These are phyloP conservation scores for Irpex lacteus DNA, from an alignment of 1,284 basidiomycete genomes.

Conservation along the genomic window DNA sequence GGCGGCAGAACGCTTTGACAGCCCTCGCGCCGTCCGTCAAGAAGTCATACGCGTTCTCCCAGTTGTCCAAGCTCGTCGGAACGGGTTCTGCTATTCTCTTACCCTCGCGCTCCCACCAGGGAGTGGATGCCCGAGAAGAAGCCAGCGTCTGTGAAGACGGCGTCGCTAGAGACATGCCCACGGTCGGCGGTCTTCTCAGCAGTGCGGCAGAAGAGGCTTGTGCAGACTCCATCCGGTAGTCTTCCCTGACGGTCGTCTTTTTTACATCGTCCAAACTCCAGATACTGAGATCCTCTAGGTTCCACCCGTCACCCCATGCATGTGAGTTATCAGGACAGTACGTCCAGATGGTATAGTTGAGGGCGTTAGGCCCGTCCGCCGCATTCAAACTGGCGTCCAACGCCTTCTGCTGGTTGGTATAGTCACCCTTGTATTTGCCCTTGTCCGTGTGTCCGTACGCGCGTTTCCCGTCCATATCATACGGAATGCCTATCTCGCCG, in stretches of 20 bases:
- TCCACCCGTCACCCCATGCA: constrained; percentile 95
- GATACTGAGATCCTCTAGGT: constrained; percentile 91
- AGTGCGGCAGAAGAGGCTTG: constrained; percentile 32
- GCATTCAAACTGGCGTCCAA: constrained; percentile 92
- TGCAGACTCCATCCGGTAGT: constrained; percentile 24
- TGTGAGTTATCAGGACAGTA: constrained; percentile 83
- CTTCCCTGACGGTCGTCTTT: constrained; percentile 19
- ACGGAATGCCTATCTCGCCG: constrained; percentile 95
- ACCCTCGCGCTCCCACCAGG: constrained; percentile 9
- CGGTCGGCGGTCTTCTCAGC: constrained; percentile 21
- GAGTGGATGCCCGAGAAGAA: constrained; percentile 21
- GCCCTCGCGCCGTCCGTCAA: constrained; percentile 83
- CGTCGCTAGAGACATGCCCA: constrained; percentile 18
- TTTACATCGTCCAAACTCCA: constrained; percentile 81
- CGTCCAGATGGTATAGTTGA: constrained; percentile 91
- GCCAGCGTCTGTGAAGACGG: constrained; percentile 32
- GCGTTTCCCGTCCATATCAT: constrained; percentile 84
- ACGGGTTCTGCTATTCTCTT: constrained; percentile 4
- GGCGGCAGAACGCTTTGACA: constrained; percentile 77
- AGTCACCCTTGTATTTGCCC: constrained; percentile 79
- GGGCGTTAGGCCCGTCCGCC: constrained; percentile 77
- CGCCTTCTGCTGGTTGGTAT: constrained; percentile 77
- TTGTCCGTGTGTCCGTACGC: constrained; percentile 83
- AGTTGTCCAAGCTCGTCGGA: constrained; percentile 17
- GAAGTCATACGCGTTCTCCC: constrained; percentile 59